Conservation (phyloP, 495 filamentous ascomycete genomes). For the Trichoderma gamsii region DNA sequence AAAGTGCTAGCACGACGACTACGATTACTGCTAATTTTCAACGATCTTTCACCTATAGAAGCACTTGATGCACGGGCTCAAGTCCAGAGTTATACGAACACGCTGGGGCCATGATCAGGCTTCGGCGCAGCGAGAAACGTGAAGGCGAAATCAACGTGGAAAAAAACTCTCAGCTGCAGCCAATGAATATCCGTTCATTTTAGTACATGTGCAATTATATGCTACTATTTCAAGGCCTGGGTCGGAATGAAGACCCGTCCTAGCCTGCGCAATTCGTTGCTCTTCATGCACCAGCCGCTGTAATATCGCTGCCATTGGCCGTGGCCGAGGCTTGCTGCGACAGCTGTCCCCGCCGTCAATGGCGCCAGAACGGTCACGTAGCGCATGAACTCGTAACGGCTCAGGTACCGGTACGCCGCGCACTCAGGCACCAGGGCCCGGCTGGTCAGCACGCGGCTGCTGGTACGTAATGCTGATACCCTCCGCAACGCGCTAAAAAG, state of each 20-base stretch:
- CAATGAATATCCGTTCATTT: too few species aligned
- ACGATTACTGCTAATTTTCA: too few species aligned
- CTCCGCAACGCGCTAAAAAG: background rate
- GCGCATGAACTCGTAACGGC: background rate
- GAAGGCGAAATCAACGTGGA: too few species aligned
- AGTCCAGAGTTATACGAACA: too few species aligned
- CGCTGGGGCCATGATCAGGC: too few species aligned
- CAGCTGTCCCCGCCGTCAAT: background rate
- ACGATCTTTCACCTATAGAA: too few species aligned
- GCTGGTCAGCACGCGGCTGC: background rate
- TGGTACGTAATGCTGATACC: background rate
- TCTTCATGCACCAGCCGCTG: background rate
- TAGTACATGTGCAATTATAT: background rate
- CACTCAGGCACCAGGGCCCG: constrained; percentile 8
- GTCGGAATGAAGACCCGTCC: background rate
- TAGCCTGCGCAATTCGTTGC: background rate
- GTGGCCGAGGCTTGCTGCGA: background rate
- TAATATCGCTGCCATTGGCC: background rate
- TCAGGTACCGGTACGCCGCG: background rate
- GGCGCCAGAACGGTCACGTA: background rate
- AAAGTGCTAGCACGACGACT: background rate
- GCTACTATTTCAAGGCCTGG: background rate
- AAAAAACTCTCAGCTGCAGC: too few species aligned
- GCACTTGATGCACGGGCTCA: too few species aligned
- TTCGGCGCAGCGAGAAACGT: too few species aligned